Evolutionary conservation across 2,329 filamentous ascomycete species (phyloP).

Genomic region (Penicillium sp.): DNA sequence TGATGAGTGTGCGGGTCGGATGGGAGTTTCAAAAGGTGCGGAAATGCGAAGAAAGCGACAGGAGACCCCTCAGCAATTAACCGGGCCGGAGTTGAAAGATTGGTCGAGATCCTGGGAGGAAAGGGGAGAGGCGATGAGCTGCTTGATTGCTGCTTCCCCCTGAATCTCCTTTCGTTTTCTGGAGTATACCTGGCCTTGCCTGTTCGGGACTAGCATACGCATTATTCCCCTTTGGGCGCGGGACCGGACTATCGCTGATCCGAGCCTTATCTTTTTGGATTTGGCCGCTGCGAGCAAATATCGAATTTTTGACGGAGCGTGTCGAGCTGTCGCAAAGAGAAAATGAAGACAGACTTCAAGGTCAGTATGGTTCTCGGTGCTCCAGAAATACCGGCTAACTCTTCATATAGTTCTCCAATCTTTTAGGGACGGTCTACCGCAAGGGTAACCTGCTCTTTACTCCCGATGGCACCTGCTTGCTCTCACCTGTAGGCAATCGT

Average conservation of each 20-base stretch:
- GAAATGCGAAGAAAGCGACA: conserved; percentile 20
- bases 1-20: conserved; percentile 38
- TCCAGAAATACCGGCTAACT: not conserved
- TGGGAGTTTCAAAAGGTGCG: conserved; percentile 17
- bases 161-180: conserved; percentile 33
- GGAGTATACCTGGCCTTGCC: conserved; percentile 32
- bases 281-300: conserved; percentile 11
- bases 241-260: conserved; percentile 23
- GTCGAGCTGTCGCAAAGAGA: conserved; percentile 27
- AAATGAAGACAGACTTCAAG: conserved; percentile 99
- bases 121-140: conserved; percentile 23
- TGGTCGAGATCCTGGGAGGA: conserved; percentile 15
- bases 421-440: conserved; percentile 97
- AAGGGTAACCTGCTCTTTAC: conserved; percentile 97
- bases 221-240: conserved; percentile 16
- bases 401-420: conserved; percentile 82
- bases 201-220: conserved; percentile 22
- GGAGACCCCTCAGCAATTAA: conserved; percentile 16
- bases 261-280: conserved; percentile 26
- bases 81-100: conserved; percentile 13
- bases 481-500: conserved; percentile 94
- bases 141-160: conserved; percentile 28
- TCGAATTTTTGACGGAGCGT: conserved; percentile 28
- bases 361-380: conserved; percentile 49
- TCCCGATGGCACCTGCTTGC: conserved; percentile 91